Evolutionary conservation across 2,329 filamentous ascomycete genomes (phyloP).

Genomic region (Dothistroma septosporum): DNA sequence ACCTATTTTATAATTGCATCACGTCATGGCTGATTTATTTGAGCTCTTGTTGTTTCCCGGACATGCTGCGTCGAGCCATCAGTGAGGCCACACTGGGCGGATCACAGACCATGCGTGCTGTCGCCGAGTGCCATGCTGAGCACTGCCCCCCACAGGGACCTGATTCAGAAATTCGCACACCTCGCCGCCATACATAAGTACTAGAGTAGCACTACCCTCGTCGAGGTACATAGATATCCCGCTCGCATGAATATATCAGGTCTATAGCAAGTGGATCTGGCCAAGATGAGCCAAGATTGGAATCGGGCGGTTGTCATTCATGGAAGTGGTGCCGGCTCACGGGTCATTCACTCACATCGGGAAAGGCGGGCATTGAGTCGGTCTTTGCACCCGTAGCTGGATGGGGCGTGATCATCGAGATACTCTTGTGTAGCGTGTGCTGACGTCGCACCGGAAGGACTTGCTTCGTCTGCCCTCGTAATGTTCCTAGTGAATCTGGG

Average conservation of each 20-base stretch:
- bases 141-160: too few species aligned
- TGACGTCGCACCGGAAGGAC: too few species aligned
- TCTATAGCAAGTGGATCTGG: neutral
- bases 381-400: neutral
- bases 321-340: neutral
- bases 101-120: too few species aligned
- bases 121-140: too few species aligned
- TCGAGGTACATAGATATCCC: neutral
- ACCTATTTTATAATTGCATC: neutral
- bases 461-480: too few species aligned
- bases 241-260: neutral
- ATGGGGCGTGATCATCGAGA: too few species aligned
- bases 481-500: too few species aligned
- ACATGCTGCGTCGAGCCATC: too few species aligned
- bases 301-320: neutral
- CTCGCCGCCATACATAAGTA: neutral
- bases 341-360: neutral
- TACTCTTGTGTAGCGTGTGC: too few species aligned
- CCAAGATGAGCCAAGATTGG: neutral
- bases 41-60: neutral
- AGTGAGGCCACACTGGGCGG: too few species aligned
- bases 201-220: neutral
- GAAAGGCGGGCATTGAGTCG: neutral
- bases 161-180: too few species aligned
- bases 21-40: neutral